Evolutionary conservation across 495 filamentous ascomycete genomes (phyloP), one percentile per base, ranked within the genome.

Genomic region (Neurospora sp.): DNA sequence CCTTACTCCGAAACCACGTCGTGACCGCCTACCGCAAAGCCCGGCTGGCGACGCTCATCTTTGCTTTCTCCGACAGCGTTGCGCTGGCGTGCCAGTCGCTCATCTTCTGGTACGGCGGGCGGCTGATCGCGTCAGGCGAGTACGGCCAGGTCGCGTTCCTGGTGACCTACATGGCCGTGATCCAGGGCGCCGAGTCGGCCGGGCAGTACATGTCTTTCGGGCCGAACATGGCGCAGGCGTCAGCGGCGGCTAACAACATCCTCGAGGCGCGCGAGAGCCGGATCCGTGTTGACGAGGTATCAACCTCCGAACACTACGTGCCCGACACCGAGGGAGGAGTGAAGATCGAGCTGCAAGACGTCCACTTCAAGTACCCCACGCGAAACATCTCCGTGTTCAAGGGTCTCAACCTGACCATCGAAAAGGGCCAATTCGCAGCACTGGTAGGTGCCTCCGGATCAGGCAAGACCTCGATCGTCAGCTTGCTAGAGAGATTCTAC

Each of bases 381-480:
- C 82, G 87, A 6, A 80, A 87, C 38, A 75, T 83, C 1, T 81
- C 83, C 0, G 84, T 89, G n/a, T 88, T 91, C 74, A 75, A 73
- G 3, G 81, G 82, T 5, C 73, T 89, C 61, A 87, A 84, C 70
- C 72, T 92, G 39, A 85, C 81, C 5, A 91, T 94, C 68, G 81
- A 87, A 48, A 87, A 88, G 53, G 91, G 91, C 1, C 85, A 90
- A 73, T 91, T 88, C 72, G 88, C 87, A 3, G 92, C 90, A 0
- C 83, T 95, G 18, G 91, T 93, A 8, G 92, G 92, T 3, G 82
- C 90, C 0, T 89, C 86, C 0, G 92, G 92, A 22, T 91, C 88
- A 39, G 92, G 92, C 14, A 95, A 95, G 76, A 90, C 87, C 1
- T 92, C 89, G 18, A 83, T 91, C 31, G 84, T 93, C 20, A 87